A percentile compares a stretch with the other conserved stretches of the same genome.
These are phyloP conservation scores for Iberis amara DNA, from an alignment of 441 rosid genomes.

Conservation along the genomic window DNA sequence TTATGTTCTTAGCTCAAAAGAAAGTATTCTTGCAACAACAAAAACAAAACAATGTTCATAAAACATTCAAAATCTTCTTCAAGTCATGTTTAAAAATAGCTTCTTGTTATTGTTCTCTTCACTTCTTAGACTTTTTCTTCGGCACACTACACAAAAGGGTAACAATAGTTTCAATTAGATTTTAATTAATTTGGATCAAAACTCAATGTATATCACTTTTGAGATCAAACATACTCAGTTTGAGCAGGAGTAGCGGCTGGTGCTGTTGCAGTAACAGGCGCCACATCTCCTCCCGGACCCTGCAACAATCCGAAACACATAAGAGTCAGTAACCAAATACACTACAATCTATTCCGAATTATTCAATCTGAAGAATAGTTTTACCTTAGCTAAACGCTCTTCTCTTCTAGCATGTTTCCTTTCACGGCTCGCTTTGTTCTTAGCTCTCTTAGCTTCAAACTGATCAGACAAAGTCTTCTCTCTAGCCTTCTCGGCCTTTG, in stretches of 20 bases:
- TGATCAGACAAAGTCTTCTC: constrained; percentile 46
- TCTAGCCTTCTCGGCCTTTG: constrained; percentile 45
- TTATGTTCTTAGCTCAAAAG: constrained; percentile 17
- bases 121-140: constrained; percentile 62
- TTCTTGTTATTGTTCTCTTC: constrained; percentile 22
- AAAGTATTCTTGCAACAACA: constrained; percentile 24
- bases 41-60: neutral
- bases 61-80: constrained; percentile 25
- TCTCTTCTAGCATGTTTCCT: constrained; percentile 60
- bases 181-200: neutral
- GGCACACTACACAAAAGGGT: constrained; percentile 35
- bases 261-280: constrained; percentile 36
- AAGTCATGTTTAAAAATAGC: constrained; percentile 5
- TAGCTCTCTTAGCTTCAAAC: constrained; percentile 46
- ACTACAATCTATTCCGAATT: neutral
- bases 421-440: constrained; percentile 43
- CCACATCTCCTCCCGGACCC: constrained; percentile 56
- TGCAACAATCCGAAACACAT: constrained; percentile 3
- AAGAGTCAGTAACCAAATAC: neutral
- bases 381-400: constrained; percentile 42
- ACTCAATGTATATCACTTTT: neutral
- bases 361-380: neutral
- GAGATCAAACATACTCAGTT: constrained; percentile 40
- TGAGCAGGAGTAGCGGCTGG: constrained; percentile 27
- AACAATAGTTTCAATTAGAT: neutral